Evolutionary conservation across 2,329 filamentous ascomycete species (phyloP).

Genomic region (Trichophyton verrucosum): DNA sequence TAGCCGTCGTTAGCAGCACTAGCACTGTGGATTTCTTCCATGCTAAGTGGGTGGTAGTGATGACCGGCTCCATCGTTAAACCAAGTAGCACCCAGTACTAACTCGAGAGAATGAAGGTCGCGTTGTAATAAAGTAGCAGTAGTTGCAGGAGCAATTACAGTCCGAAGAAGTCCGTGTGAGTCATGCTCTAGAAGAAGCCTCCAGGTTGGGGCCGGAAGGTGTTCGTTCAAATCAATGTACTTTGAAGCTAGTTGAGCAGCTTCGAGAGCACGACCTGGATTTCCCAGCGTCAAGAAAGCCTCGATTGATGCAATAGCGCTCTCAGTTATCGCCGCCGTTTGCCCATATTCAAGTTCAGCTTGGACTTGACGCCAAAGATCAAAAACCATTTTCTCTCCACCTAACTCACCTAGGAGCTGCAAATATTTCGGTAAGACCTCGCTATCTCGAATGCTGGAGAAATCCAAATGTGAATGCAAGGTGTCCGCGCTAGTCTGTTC

Average conservation of each 20-base stretch:
- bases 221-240: slow-evolving; percentile 13
- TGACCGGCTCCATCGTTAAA: slow-evolving; percentile 8
- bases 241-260: slow-evolving; percentile 19
- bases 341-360: slow-evolving; percentile 6
- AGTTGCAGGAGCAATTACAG: slow-evolving; percentile 17
- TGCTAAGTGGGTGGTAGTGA: slow-evolving; percentile 13
- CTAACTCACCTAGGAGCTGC: slow-evolving; percentile 13
- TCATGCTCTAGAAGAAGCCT: slow-evolving; percentile 12
- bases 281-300: slow-evolving; percentile 17
- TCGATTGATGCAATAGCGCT: slow-evolving; percentile 19
- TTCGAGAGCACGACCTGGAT: slow-evolving; percentile 17
- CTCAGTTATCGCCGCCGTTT: slow-evolving; percentile 4
- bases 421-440: slow-evolving; percentile 7
- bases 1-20: slow-evolving; percentile 2
- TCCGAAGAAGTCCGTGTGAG: slow-evolving; percentile 15
- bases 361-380: slow-evolving; percentile 18
- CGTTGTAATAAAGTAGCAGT: slow-evolving; percentile 18
- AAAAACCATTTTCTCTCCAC: slow-evolving; percentile 15
- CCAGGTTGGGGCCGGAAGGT: slow-evolving; percentile 15
- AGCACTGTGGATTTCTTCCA: not conserved
- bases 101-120: slow-evolving; percentile 21
- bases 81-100: slow-evolving; percentile 23
- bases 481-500: not conserved
- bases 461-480: slow-evolving; percentile 6
- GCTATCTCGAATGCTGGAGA: slow-evolving; percentile 5